These are phyloP conservation scores for Magnaporthiopsis poae DNA, from an alignment of 2,329 filamentous ascomycete genomes.

Conservation along the genomic window DNA sequence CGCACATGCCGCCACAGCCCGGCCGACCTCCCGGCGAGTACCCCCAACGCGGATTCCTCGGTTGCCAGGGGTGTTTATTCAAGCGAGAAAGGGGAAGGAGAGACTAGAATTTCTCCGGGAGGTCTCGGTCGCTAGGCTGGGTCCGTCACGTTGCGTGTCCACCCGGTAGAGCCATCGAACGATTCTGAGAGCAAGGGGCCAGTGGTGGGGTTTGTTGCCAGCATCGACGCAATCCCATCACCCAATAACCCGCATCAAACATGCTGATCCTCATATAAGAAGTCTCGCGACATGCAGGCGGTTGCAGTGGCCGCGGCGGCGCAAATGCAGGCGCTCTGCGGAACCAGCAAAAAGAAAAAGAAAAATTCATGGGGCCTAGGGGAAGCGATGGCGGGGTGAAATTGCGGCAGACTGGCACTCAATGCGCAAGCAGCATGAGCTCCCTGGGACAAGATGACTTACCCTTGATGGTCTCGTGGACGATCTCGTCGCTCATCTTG, in stretches of 20 bases:
- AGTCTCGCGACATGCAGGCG: neutral
- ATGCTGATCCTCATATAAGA: neutral
- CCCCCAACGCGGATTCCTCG: too few species aligned
- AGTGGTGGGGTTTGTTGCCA: too few species aligned
- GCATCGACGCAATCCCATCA: too few species aligned
- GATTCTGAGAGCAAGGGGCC: too few species aligned
- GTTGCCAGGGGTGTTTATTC: too few species aligned
- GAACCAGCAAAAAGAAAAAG: slow-evolving; percentile 1
- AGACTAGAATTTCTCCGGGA: too few species aligned
- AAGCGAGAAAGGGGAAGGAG: too few species aligned
- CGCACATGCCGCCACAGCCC: neutral
- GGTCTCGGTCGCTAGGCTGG: too few species aligned
- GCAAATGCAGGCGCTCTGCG: neutral
- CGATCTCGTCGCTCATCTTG: slow-evolving; percentile 56
- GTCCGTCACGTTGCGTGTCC: too few species aligned
- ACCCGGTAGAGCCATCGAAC: too few species aligned
- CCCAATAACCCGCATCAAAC: too few species aligned
- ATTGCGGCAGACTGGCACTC: neutral
- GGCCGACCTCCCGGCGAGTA: neutral
- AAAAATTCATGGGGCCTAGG: slow-evolving; percentile 9
- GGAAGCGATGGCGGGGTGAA: neutral
- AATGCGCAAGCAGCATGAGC: too few species aligned
- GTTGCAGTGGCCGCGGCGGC: neutral
- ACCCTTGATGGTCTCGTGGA: slow-evolving; percentile 70
- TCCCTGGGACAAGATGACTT: slow-evolving; percentile 18